phyloP scores from a whole-genome alignment of 768 basidiomycete species.

The Tylopilus felleus region DNA sequence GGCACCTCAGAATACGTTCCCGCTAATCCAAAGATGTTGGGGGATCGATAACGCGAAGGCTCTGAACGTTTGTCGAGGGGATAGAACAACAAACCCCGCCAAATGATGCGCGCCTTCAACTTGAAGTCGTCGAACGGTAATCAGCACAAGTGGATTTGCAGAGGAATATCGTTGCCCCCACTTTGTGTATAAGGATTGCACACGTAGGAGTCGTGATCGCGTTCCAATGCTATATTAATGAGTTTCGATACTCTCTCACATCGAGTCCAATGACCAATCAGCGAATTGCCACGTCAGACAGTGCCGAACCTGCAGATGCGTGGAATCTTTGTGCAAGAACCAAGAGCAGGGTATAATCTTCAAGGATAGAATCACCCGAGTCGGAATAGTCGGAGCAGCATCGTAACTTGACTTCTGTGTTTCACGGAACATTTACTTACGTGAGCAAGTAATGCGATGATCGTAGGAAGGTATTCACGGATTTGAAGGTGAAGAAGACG shows the following conservation, averaged over 20 bases:
- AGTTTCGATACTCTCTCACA: not conserved
- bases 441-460: no score
- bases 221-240: not conserved
- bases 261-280: not conserved
- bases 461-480: no score
- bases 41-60: not conserved
- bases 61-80: not conserved
- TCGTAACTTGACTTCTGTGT: no score
- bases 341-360: not conserved
- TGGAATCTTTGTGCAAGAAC: not conserved
- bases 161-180: not conserved
- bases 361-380: no score
- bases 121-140: no score
- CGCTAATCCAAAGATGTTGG: not conserved
- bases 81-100: not conserved
- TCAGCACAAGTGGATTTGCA: not conserved
- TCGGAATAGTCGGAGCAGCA: no score
- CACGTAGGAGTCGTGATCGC: not conserved
- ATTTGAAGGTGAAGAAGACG: no score
- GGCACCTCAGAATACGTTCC: not conserved
- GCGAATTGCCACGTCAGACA: not conserved
- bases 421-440: no score
- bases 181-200: no score
- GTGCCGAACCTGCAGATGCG: not conserved
- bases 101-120: not conserved